These are phyloP conservation scores for Alternaria consortialis DNA, from an alignment of 2,329 filamentous ascomycete species.

Conservation along the genomic window DNA sequence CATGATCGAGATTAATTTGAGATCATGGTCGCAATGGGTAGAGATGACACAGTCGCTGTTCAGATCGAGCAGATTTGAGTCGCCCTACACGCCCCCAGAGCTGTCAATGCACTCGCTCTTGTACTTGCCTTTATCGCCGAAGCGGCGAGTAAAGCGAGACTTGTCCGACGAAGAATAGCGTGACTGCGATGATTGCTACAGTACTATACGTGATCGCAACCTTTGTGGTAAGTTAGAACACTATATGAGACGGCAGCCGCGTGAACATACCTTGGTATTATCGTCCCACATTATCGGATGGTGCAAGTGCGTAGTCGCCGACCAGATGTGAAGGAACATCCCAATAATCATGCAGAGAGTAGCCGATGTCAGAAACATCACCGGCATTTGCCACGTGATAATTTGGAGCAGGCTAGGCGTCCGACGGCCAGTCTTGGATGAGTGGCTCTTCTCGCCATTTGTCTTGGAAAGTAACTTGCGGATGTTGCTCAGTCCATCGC, in stretches of 20 bases:
- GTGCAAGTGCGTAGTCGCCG: slow-evolving; percentile 37
- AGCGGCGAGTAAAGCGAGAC: slow-evolving; percentile 22
- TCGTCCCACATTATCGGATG: slow-evolving; percentile 42
- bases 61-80: too few species aligned
- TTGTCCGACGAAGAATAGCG: slow-evolving; percentile 34
- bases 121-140: neutral
- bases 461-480: slow-evolving; percentile 45
- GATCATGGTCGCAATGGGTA: neutral
- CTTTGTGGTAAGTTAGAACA: slow-evolving; percentile 10
- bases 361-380: slow-evolving; percentile 47
- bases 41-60: neutral
- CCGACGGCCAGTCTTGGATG: slow-evolving; percentile 29
- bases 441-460: slow-evolving; percentile 28
- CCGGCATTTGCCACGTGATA: slow-evolving; percentile 52
- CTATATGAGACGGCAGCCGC: neutral
- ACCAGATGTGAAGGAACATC: slow-evolving; percentile 53
- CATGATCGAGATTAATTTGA: neutral
- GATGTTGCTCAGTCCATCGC: slow-evolving; percentile 50
- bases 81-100: neutral
- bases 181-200: slow-evolving; percentile 22
- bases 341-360: slow-evolving; percentile 51
- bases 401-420: slow-evolving; percentile 42
- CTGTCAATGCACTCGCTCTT: too few species aligned
- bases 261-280: slow-evolving; percentile 38
- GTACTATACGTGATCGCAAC: slow-evolving; percentile 29